Evolutionary conservation across 805 yeast species (phyloP).

Genomic region (Saturnispora dispora): DNA sequence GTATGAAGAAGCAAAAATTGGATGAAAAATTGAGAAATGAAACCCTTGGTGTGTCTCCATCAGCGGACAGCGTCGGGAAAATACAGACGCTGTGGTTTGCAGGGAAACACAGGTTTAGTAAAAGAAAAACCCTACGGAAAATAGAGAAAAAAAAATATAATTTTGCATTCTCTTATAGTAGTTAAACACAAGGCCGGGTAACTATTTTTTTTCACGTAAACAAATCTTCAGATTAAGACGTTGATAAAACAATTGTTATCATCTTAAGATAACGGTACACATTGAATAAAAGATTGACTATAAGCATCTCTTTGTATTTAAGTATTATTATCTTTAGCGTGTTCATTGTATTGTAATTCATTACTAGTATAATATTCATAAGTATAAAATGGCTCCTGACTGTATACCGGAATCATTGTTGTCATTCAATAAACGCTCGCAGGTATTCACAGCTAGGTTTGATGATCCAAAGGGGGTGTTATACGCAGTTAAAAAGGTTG

Average conservation of each 20-base stretch:
- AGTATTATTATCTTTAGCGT: neutral
- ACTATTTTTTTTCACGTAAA: neutral
- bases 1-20: neutral
- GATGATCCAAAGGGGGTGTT: neutral
- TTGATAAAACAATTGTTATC: neutral
- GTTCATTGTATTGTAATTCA: neutral
- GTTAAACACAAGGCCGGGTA: neutral
- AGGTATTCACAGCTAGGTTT: neutral
- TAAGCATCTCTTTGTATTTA: no score
- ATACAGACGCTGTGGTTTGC: slow-evolving; percentile 9
- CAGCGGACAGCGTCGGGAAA: slow-evolving; percentile 9
- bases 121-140: neutral
- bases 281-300: neutral
- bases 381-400: neutral
- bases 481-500: neutral
- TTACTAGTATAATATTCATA: no score
- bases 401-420: neutral
- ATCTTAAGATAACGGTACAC: neutral
- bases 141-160: neutral
- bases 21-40: slow-evolving; percentile 2
- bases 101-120: neutral
- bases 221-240: neutral
- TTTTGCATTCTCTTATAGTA: neutral
- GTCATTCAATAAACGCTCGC: neutral
- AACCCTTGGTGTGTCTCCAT: neutral